Evolutionary conservation across 2,329 filamentous ascomycete genomes (phyloP), one percentile per base, ranked within the genome.

Genomic region (Periconia macrospinosa): DNA sequence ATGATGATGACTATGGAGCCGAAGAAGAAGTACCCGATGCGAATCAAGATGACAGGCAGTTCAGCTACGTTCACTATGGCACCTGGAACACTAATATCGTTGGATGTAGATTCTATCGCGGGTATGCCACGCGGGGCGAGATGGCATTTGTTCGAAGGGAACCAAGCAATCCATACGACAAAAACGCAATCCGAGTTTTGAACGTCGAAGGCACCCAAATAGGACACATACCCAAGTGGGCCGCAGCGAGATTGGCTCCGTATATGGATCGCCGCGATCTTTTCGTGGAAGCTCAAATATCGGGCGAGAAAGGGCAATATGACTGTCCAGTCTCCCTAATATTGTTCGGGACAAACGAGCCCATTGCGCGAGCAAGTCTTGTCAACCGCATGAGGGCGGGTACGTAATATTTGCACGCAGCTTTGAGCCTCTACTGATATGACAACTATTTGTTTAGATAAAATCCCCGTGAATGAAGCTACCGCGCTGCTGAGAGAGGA

Each of bases 121-220:
- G 72, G 18, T 64, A 68, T 53, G 72, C 72, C 3, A 73, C 71
- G 1, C 44, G 67, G 0, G 69, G 70, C 1, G 73, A 75, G 46
- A 67, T 70, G 58, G 67, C 71, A 11, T 50, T 72, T 10, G 50
- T 57, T 50, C 78, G 76, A 35, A 78, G 90, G 65, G 87, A 93
- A 66, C 86, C 88, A 1, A 65, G 72, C 1, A 93, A 93, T 64
- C 78, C 75, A 15, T 73, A 68, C 45, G 71, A 73, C 46, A 27
- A 61, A 3, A 94, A 94, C 73, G 91, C 91, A 0, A 91, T 95
- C 53, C 83, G 85, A 6, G 84, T 95, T 1, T 81, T 89, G 63
- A 95, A 94, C 70, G 89, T 92, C 14, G 82, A 89, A 66, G 83
- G 85, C 15, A 70, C 73, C 8, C 91, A 95, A 65, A 90, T 96